Base-by-base conservation (phyloP, 2,329 filamentous ascomycete genomes). In the Beauveria asiatica region DNA sequence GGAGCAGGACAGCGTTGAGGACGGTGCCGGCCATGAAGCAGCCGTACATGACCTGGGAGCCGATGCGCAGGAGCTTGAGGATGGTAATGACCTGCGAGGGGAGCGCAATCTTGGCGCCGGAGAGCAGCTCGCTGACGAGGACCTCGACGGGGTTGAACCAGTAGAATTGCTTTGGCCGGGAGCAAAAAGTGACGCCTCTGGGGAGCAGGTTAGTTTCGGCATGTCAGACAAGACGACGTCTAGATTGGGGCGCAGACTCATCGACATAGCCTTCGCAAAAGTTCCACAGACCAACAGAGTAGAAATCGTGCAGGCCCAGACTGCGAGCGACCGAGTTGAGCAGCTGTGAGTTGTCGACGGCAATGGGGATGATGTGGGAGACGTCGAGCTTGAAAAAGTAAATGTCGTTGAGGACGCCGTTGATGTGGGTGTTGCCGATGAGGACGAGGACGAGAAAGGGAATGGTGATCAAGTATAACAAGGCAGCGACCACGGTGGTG, bases 91-190 rank as follows among this genome's bases (percentile, higher is more conserved):
- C 84, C 63, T 92, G 76, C 33, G 83, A 79, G 11, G 93, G 92
- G 25, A 96, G 80, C 11, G 88, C 88, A 71, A 97, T 92, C 41
- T 86, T 89, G 23, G 92, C 91, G 48, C 92, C 91, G 11, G 89
- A 76, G 10, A 97, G 81, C 30, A 97, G 80, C 74, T 96, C 88
- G 66, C 83, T 83, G 64, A 91, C 78, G 52, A 97, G 77, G 65
- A 97, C 90, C 61, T 87, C 78, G 46, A 96, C 87, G 0, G 92
- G 92, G 71, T 97, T 91, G 77, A 97, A 97, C 87, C 90, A 96
- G 76, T 90, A 97, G 60, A 92, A 78, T 8, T 79, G 78, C 67
- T 83, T 68, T 0, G 91, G 88, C 6, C 75, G 74, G 8, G 88
- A 92, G 74, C 93, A 97, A 64, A 77, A 75, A 0, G 90, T 93